Conservation (phyloP, 805 yeast genomes). For the Candida cerambycidarum region DNA sequence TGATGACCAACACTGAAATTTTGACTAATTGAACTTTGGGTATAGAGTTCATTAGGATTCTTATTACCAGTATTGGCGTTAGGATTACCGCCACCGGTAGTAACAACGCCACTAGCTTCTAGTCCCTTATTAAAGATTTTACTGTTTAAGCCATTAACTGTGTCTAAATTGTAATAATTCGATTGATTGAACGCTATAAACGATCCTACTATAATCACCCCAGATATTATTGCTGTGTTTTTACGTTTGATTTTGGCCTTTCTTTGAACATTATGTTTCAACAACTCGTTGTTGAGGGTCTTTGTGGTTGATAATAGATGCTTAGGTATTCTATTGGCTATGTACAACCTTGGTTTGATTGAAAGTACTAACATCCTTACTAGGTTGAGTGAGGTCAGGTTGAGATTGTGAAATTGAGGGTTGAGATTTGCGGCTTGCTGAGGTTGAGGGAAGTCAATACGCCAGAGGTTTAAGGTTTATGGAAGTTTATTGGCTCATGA, state of each 20-base stretch:
- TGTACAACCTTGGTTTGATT: constrained; percentile 21
- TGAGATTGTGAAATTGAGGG: constrained; percentile 3
- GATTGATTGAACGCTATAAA: constrained; percentile 40
- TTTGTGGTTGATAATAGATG: constrained; percentile 4
- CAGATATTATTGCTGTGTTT: constrained; percentile 38
- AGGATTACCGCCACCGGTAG: constrained; percentile 2
- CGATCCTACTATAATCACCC: constrained; percentile 43
- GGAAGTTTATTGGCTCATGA: too few relatives aligned
- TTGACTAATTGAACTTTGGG: constrained; percentile 47
- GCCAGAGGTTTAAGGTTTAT: neutral
- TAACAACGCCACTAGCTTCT: constrained; percentile 4
- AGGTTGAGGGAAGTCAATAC: neutral
- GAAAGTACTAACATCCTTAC: constrained; percentile 25
- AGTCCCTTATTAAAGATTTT: constrained; percentile 4
- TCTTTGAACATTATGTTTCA: neutral
- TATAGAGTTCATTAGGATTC: constrained; percentile 19
- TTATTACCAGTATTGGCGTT: neutral
- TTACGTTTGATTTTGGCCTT: constrained; percentile 4
- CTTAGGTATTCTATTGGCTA: constrained; percentile 15
- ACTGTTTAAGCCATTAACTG: constrained; percentile 15
- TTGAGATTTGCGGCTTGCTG: neutral
- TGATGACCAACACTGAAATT: constrained; percentile 42
- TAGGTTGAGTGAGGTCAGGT: too few relatives aligned
- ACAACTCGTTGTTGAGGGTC: neutral
- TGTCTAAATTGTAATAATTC: constrained; percentile 42